Conservation (phyloP, 1,284 basidiomycete genomes). For the Rhodotorula sp. region DNA sequence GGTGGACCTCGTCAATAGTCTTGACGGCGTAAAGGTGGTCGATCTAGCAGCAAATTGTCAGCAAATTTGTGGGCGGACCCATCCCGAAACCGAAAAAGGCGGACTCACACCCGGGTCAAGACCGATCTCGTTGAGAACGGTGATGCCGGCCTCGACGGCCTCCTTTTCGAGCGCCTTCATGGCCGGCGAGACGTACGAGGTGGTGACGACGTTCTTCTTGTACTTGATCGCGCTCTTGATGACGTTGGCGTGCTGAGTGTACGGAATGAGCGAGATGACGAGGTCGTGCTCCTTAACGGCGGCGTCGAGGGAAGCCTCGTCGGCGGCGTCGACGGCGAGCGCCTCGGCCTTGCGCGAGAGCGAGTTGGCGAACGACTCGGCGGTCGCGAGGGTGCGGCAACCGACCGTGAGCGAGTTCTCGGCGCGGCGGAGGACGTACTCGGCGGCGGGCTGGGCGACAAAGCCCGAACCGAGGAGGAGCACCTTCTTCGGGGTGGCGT, state of each 20-base stretch:
- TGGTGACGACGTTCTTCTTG: conserved; percentile 94
- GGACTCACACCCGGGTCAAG: conserved; percentile 71
- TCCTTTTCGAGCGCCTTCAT: conserved; percentile 84
- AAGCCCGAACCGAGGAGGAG: conserved; percentile 92
- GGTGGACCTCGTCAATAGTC: conserved; percentile 91
- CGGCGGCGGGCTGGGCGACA: conserved; percentile 88
- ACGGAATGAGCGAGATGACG: conserved; percentile 95
- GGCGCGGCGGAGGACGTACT: conserved; percentile 82
- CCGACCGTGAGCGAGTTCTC: conserved; percentile 82
- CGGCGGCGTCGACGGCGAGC: conserved; percentile 78
- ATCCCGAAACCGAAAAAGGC: too few relatives aligned
- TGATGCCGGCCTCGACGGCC: conserved; percentile 83
- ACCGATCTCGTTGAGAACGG: conserved; percentile 98
- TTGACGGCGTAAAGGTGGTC: conserved; percentile 96
- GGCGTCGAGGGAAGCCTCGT: conserved; percentile 69
- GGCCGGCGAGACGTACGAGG: conserved; percentile 84
- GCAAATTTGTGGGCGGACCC: neutral
- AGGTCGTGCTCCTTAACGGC: conserved; percentile 84
- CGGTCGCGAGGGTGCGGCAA: conserved; percentile 79
- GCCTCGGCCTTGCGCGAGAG: conserved; percentile 66
- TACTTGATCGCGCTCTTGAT: conserved; percentile 94
- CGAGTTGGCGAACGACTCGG: conserved; percentile 65
- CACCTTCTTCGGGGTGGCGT: conserved; percentile 61
- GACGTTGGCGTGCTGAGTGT: conserved; percentile 85
- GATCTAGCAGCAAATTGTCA: conserved; percentile 52